Conservation (phyloP, 257 asterid species). For the Cordia subcordata region DNA sequence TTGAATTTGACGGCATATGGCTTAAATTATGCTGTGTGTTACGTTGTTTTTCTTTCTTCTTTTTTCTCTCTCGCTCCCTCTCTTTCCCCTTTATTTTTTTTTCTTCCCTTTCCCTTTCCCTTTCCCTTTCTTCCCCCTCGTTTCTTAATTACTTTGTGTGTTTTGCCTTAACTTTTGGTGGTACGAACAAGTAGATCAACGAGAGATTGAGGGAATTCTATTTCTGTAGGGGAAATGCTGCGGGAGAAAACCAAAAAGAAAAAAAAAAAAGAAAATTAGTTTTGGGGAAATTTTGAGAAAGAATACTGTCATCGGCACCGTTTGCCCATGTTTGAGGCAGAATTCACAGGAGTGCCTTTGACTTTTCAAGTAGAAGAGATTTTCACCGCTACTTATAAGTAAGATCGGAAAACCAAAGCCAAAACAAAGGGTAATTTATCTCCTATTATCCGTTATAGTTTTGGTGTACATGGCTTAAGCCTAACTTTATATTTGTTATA, state of each 20-base stretch:
- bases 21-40: too few relatives aligned
- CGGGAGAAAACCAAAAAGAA: too few relatives aligned
- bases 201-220: conserved; percentile 9
- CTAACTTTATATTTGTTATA: too few relatives aligned
- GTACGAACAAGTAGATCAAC: conserved; percentile 8
- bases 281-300: conserved; percentile 19
- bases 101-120: background rate
- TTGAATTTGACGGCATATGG: conserved; percentile 3
- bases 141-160: conserved; percentile 11
- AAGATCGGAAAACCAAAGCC: too few relatives aligned
- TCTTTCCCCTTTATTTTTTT: too few relatives aligned
- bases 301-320: conserved; percentile 5
- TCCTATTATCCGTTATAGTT: too few relatives aligned
- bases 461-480: too few relatives aligned
- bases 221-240: too few relatives aligned
- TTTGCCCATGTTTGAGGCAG: conserved; percentile 16
- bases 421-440: too few relatives aligned
- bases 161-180: conserved; percentile 25
- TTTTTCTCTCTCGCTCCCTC: too few relatives aligned
- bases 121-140: conserved; percentile 3
- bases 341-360: conserved; percentile 10
- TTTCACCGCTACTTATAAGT: background rate
- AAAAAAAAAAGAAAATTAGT: too few relatives aligned
- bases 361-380: background rate
- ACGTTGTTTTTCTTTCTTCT: too few relatives aligned